Percentiles rank a stretch among this genome's conserved stretches.
Conservation (phyloP, 2,329 filamentous ascomycete genomes). For the Fusarium siculi region DNA sequence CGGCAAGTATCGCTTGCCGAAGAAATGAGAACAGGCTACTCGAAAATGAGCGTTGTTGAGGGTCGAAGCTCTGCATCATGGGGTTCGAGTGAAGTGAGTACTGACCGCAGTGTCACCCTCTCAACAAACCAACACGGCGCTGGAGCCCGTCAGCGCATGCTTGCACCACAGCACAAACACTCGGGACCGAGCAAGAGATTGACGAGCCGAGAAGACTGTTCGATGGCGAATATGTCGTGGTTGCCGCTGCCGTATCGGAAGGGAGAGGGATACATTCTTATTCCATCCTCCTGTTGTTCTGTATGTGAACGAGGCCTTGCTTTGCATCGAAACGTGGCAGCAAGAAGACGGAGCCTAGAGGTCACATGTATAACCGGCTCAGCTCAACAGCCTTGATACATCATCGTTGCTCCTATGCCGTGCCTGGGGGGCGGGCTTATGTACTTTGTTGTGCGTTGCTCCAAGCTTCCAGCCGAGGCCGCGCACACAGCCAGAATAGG, state of each 20-base stretch:
- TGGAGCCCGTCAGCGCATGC: constrained; percentile 11
- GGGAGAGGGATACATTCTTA: constrained; percentile 2
- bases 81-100: constrained; percentile 17
- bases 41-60: background rate
- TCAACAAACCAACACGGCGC: constrained; percentile 7
- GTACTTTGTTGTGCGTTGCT: constrained; percentile 27
- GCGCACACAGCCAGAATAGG: constrained; percentile 19
- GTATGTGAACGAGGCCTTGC: background rate
- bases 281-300: background rate
- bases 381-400: background rate
- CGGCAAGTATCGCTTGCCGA: constrained; percentile 75
- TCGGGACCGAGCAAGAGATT: constrained; percentile 2
- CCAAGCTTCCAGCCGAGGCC: constrained; percentile 15
- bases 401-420: constrained; percentile 24
- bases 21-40: constrained; percentile 56
- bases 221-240: background rate
- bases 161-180: constrained; percentile 18
- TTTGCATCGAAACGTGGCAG: background rate
- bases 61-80: constrained; percentile 5
- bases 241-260: background rate
- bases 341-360: background rate
- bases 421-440: constrained; percentile 24
- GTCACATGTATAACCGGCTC: background rate
- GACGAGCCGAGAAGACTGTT: background rate
- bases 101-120: constrained; percentile 28